Evolutionary conservation across 2,329 filamentous ascomycete genomes (phyloP).

Genomic region (Venturia effusa): DNA sequence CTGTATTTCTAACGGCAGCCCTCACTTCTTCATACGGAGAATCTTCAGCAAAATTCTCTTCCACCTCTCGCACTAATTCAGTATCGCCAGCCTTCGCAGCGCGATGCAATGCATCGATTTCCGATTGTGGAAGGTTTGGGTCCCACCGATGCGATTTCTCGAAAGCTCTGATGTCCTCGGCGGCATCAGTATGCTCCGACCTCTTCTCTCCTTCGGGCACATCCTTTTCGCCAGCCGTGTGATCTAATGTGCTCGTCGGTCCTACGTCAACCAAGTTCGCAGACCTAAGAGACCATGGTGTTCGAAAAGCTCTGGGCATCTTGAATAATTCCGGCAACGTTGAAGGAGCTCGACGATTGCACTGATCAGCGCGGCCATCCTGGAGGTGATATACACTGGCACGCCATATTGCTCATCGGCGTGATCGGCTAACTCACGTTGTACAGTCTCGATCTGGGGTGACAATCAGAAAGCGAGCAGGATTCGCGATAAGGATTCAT

Average conservation of each 20-base stretch:
- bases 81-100: constrained; percentile 16
- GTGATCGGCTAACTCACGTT: neutral
- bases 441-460: neutral
- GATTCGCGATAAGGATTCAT: neutral
- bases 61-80: constrained; percentile 13
- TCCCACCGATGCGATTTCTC: constrained; percentile 18
- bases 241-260: neutral
- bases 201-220: neutral
- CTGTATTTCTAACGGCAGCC: constrained; percentile 12
- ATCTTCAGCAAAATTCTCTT: constrained; percentile 11
- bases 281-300: neutral
- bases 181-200: neutral
- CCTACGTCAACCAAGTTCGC: neutral
- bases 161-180: constrained; percentile 5
- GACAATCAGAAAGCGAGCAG: neutral
- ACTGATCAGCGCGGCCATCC: neutral
- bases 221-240: neutral
- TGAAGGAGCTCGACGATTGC: neutral
- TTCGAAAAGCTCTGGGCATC: neutral
- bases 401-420: neutral
- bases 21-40: constrained; percentile 14
- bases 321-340: neutral
- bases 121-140: constrained; percentile 17
- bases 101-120: constrained; percentile 16
- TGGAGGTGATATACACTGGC: neutral